These are phyloP conservation scores for Pilasporangium apinafurcum DNA, from an alignment of 352 stramenopile genomes.

Conservation along the genomic window DNA sequence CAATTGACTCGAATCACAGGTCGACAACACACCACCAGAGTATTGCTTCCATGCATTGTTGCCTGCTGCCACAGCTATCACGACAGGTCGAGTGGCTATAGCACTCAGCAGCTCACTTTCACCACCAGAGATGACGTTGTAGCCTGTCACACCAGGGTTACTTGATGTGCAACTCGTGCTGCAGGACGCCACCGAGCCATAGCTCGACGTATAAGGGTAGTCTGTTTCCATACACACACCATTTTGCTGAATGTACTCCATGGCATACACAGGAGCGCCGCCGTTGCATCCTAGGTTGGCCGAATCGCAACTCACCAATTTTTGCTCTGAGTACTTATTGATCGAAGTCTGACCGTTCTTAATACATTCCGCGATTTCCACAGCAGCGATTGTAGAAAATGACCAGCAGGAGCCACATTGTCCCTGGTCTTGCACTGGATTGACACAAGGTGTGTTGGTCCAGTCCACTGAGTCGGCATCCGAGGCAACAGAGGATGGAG, in stretches of 20 bases:
- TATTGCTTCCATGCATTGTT: slow-evolving; percentile 97
- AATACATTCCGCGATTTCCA: slow-evolving; percentile 90
- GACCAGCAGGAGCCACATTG: slow-evolving; percentile 97
- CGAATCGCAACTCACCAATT: slow-evolving; percentile 89
- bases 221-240: slow-evolving; percentile 70
- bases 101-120: slow-evolving; percentile 79
- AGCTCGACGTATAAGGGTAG: slow-evolving; percentile 74
- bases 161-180: slow-evolving; percentile 20
- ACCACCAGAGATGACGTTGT: slow-evolving; percentile 58
- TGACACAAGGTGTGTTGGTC: slow-evolving; percentile 36
- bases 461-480: slow-evolving; percentile 26
- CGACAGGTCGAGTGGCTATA: slow-evolving; percentile 91
- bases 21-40: slow-evolving; percentile 85
- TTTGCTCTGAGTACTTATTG: slow-evolving; percentile 86
- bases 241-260: slow-evolving; percentile 87
- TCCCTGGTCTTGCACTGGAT: slow-evolving; percentile 92
- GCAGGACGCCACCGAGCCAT: slow-evolving; percentile 22
- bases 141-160: slow-evolving; percentile 30
- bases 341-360: slow-evolving; percentile 44
- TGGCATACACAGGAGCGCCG: slow-evolving; percentile 86
- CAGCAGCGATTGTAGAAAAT: slow-evolving; percentile 89
- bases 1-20: slow-evolving; percentile 71
- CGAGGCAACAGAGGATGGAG: slow-evolving; percentile 3
- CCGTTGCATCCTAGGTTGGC: slow-evolving; percentile 89
- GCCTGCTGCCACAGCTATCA: slow-evolving; percentile 91